Base-by-base conservation (phyloP, 1,139 yeast genomes). In the Chernovozyma aurita region DNA sequence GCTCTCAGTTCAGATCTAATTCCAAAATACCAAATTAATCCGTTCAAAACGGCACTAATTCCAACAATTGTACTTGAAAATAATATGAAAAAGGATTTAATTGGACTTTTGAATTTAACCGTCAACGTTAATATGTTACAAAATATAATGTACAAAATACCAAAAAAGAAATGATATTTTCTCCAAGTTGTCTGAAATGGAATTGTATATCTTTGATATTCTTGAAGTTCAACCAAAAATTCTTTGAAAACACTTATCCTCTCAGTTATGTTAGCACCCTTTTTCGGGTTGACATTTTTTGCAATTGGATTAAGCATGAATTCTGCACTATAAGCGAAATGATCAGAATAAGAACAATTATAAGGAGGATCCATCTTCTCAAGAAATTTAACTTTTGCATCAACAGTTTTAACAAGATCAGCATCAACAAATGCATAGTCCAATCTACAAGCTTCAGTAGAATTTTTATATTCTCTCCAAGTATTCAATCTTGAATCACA, bases 401-500 rank as follows among this genome's bases (percentile, higher is more conserved):
- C 70, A 1, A 71, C 45, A 0, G 88, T 82, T 3, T 51, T 53
- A 17, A 88, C 63, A 33, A 62, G 63, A 0, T 57, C 49, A 2
- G 75, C 59, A 52, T 86, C 95, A 36, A 85, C 76, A 42, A 92
- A 70, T 1, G 95, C 94, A 55, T 92, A 92, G 53, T 94, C 99
- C 37, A 92, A 67, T 33, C 99, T 69, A 50, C 94, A 84, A 1
- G 98, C 98, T 45, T 87, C 94, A 43, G 76, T 70, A 0, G 73
- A 71, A 18, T 72, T 60, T 34, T 87, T 64, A 15, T 61, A 42
- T 1, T 76, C 72, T 45, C 97, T 72, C 95, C 95, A 94, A 2
- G 96, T 84, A 54, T 92, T 92, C 38, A 90, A 61, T 25, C 69
- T 70, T 2, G 95, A 85, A 54, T 92, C 95, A 57, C 97, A 88